Evolutionary conservation across 2,329 filamentous ascomycete species (phyloP).

Genomic region (Arthrobotrys conoides): DNA sequence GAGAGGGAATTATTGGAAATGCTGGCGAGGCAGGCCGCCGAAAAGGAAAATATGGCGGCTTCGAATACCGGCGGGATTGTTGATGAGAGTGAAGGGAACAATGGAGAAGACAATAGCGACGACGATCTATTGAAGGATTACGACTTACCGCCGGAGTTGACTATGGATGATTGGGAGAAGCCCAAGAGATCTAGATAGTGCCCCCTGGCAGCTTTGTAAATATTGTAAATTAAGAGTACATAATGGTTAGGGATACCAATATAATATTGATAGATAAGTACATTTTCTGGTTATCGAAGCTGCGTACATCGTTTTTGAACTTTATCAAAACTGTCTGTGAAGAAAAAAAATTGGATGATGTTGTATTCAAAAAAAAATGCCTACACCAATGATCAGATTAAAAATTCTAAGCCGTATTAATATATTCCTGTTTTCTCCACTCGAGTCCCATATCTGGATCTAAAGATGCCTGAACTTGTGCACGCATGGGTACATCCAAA

Average conservation of each 20-base stretch:
- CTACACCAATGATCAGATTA: no score
- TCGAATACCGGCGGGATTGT: not conserved
- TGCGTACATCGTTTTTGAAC: no score
- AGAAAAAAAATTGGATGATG: no score
- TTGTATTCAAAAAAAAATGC: no score
- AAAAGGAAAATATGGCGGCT: not conserved
- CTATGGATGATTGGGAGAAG: not conserved
- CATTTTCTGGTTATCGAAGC: not conserved
- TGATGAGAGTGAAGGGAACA: not conserved
- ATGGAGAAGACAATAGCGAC: not conserved
- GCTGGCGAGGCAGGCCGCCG: not conserved
- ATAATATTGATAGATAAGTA: not conserved
- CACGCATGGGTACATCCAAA: no score
- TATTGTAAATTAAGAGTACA: constrained; percentile 43
- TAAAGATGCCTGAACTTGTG: no score
- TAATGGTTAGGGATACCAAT: not conserved
- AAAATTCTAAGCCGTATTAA: no score
- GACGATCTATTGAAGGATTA: constrained; percentile 19
- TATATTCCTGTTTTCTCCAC: no score
- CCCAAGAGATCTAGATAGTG: not conserved
- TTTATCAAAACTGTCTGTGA: no score
- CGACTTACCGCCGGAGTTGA: constrained; percentile 26
- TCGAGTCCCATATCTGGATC: no score
- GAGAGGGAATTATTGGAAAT: not conserved
- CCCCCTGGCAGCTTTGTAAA: constrained; percentile 14